Base-by-base conservation (phyloP, 1,284 basidiomycete species). In the Schizophyllum commune region DNA sequence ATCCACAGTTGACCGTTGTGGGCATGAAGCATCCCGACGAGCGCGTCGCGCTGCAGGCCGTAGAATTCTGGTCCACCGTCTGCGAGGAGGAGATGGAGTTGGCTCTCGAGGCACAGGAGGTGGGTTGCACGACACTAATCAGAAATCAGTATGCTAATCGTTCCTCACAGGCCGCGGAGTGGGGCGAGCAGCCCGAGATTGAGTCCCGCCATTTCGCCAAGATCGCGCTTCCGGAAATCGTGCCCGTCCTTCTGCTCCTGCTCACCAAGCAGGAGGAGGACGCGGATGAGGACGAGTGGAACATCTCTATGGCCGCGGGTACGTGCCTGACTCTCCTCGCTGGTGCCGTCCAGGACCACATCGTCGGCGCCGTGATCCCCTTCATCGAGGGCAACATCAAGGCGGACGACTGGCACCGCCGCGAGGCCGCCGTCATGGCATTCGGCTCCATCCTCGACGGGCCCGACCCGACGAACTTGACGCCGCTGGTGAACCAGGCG, bases 11-110 rank as follows among this genome's bases (percentile, higher is more conserved):
- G 63, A 99, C 96, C 7, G 94, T 98, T n/a, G 86, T 98, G 71
- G 97, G 97, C 59, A 99, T 99, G 97, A 93, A 94, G 73, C 91
- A 97, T 69, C 74, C 78, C 17, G 95, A 99, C 68, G 94, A 97
- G 69, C 81, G 86, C 15, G 96, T 99, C 20, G 94, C 94, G 0
- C 77, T 98, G 51, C 96, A 99, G 75, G 97, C 97, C 19, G 91
- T 99, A 65, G 96, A 99, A 72, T 99, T 99, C 77, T 99, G 97
- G 96, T 95, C 95, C 3, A 98, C 96, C 4, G 96, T 99, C 6
- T 98, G 96, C 71, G 96, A 99, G 72, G 94, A 98, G 73, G 96
- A 99, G 75, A 89, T 94, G 56, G 95, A 98, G 65, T 79, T 98
- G 61, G 87, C 89, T n/a, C 83, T 94, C 65, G 95, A 98, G 72